phyloP scores from a whole-genome alignment of 2,329 filamentous ascomycete genomes.

The Xylaria sp. region DNA sequence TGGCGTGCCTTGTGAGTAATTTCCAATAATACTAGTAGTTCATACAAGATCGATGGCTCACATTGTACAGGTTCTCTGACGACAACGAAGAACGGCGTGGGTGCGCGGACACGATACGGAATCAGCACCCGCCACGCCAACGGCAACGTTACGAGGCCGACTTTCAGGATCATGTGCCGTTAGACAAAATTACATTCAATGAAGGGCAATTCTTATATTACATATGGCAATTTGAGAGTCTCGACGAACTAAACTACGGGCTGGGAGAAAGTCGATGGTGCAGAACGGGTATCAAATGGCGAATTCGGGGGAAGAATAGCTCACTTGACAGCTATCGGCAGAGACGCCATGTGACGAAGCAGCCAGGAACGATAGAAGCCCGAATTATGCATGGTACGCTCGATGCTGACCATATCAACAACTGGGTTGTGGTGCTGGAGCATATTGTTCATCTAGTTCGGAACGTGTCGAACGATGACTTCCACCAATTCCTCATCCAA shows the following conservation, averaged over 20 bases:
- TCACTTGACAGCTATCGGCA: neutral
- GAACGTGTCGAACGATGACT: neutral
- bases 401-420: conserved; percentile 40
- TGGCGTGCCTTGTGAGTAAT: conserved; percentile 24
- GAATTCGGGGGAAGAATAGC: conserved; percentile 8
- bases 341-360: neutral
- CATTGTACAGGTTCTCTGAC: neutral
- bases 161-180: conserved; percentile 1
- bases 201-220: neutral
- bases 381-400: conserved; percentile 41
- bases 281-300: conserved; percentile 28
- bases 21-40: neutral
- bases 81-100: rapidly evolving
- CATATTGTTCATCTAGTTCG: conserved; percentile 25
- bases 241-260: neutral
- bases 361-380: conserved; percentile 30
- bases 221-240: conserved; percentile 18
- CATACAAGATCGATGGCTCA: neutral
- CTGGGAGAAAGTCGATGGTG: neutral
- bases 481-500: neutral
- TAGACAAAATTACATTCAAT: neutral
- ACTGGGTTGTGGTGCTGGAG: conserved; percentile 40
- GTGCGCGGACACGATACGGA: neutral
- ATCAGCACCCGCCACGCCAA: neutral
- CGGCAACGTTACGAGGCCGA: neutral